Conservation (phyloP, 495 filamentous ascomycete genomes). For the Penicilliopsis zonata region DNA sequence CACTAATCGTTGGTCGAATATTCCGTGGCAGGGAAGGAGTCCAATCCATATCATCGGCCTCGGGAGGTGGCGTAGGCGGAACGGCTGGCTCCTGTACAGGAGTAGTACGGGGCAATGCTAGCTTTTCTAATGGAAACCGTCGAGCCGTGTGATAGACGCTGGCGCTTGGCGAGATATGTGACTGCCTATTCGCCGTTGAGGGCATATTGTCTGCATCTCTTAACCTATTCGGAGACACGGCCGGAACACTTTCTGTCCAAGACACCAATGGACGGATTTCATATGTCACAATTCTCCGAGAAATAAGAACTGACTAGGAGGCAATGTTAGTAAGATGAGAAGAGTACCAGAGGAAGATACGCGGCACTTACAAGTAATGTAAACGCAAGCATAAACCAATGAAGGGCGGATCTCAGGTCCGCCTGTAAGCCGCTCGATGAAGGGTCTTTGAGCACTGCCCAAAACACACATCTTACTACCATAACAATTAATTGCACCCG, state of each 20-base stretch:
- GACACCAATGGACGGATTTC: slow-evolving; percentile 44
- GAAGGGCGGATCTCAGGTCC: slow-evolving; percentile 32
- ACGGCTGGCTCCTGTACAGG: slow-evolving; percentile 15
- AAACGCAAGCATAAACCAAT: slow-evolving; percentile 43
- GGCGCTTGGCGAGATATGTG: slow-evolving; percentile 10
- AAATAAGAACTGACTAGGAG: slow-evolving; percentile 22
- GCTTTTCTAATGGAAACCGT: slow-evolving; percentile 29
- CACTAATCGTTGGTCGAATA: slow-evolving; percentile 26
- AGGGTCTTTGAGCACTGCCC: slow-evolving; percentile 36
- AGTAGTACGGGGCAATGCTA: slow-evolving; percentile 17
- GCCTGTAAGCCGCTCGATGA: slow-evolving; percentile 29
- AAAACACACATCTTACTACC: slow-evolving; percentile 41
- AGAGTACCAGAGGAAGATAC: slow-evolving; percentile 1
- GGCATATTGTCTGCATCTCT: slow-evolving; percentile 13
- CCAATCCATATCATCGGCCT: slow-evolving; percentile 68
- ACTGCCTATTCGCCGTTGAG: slow-evolving; percentile 4
- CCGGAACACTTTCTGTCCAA: slow-evolving; percentile 32
- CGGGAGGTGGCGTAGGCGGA: slow-evolving; percentile 24
- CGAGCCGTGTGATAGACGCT: slow-evolving; percentile 9
- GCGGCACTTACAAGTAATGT: slow-evolving; percentile 39
- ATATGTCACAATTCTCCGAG: slow-evolving; percentile 37
- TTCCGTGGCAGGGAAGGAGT: slow-evolving; percentile 47
- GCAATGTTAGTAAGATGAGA: slow-evolving; percentile 9
- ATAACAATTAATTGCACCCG: slow-evolving; percentile 52
- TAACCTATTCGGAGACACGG: slow-evolving; percentile 17